These are phyloP conservation scores for Mycena epipterygia DNA, from an alignment of 768 basidiomycete genomes.

Conservation along the genomic window DNA sequence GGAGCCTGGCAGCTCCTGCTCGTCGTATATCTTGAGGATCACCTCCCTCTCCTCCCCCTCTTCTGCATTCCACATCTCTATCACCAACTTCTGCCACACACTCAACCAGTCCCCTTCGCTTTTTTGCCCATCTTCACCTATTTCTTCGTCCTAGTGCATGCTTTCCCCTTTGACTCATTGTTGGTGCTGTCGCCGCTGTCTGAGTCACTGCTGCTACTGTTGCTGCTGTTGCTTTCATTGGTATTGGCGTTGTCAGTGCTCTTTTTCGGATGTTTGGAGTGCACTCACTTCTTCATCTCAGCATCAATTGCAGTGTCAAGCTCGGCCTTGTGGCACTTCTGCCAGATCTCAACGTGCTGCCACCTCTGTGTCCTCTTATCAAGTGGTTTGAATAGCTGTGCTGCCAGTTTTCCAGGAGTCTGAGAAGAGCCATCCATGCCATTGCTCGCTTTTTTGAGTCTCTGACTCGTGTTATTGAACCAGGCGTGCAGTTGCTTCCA, in stretches of 20 bases:
- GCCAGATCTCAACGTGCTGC: slow-evolving; percentile 18
- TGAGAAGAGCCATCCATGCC: neutral
- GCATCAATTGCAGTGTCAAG: neutral
- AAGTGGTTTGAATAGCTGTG: neutral
- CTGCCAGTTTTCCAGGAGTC: neutral
- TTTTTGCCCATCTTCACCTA: too few species aligned
- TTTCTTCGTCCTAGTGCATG: too few species aligned
- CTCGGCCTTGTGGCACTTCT: neutral
- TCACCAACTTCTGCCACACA: neutral
- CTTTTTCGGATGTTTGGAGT: too few species aligned
- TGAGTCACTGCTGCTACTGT: neutral
- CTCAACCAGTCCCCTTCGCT: neutral
- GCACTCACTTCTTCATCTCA: too few species aligned
- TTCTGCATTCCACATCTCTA: too few species aligned
- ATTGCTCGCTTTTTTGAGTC: neutral
- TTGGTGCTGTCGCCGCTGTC: neutral
- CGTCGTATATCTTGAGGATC: too few species aligned
- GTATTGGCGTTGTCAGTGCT: too few species aligned
- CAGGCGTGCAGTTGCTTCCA: neutral
- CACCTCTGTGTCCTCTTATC: neutral
- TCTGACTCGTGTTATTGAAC: slow-evolving; percentile 11
- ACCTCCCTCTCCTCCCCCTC: too few species aligned
- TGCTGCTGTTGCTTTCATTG: neutral
- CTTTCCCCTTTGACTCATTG: neutral
- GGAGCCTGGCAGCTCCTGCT: too few species aligned